Base-by-base conservation (phyloP, 176 grass and related monocot genomes). In the Oryza coarctata region DNA sequence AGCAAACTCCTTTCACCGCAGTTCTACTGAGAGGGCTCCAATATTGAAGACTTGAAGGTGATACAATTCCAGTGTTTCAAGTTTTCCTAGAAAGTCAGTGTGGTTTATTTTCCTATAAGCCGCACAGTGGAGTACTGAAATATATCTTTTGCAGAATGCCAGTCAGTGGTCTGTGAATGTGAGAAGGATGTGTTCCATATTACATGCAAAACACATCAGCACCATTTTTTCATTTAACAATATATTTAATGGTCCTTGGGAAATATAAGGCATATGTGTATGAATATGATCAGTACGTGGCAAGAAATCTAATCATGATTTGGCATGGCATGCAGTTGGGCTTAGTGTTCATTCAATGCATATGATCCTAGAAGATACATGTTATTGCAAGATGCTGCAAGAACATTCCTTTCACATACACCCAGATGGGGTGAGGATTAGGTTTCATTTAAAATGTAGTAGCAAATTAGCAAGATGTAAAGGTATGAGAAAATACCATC, bases 401-500 rank as follows among this genome's bases (percentile, higher is more conserved):
- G 44, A n/a, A 45, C 32, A 45, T 70, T 6, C 20, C 20, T 55
- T 74, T 12, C 58, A 80, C 23, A 57, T 36, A 33, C 43, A 33
- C 12, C 25, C 35, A 23, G 4, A 74, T 80, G 26, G 13, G 5
- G 28, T 2, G 27, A 35, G 17, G 7, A 47, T 11, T 11, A 33
- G 28, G 67, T 17, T 70, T 34, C 10, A 2, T 75, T 49, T 18
- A 31, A 77, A 49, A 35, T 30, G 79, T 22, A 73, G 38, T 63
- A 73, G 28, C 22, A 82, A 60, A 73, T 28, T 63, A 73, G 28
- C 22, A 82, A 60, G 38, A 73, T 72, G 57, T 74, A 69, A 68
- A 82, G 22, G 44, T 25, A 64, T 58, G 80, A 79, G 60, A 76
- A 87, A 77, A 47, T 93, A 98, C 93, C 90, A 81, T 91, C 79